Evolutionary conservation across 2,329 filamentous ascomycete genomes (phyloP).

Genomic region (Diaporthe vexans): DNA sequence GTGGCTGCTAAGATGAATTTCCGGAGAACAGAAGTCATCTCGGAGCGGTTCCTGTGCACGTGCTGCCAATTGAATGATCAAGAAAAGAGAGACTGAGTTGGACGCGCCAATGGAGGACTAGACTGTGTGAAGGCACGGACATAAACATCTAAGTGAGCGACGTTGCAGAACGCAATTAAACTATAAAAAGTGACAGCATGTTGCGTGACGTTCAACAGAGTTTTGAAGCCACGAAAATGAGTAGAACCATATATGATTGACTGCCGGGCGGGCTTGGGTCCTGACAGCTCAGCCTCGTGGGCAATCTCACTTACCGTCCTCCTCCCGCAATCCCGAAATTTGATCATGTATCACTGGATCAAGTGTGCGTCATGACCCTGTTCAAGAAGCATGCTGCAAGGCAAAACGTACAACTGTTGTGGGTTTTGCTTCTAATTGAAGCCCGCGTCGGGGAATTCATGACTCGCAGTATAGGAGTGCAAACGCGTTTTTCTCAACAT

Average conservation of each 20-base stretch:
- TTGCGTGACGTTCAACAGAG: not conserved
- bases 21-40: not conserved
- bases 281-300: constrained; percentile 3
- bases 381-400: not conserved
- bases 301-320: not conserved
- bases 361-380: constrained; percentile 1
- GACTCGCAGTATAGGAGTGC: constrained; percentile 12
- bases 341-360: not conserved
- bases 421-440: constrained; percentile 12
- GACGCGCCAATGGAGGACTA: not conserved
- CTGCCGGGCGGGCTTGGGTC: not conserved
- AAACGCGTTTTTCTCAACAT: not conserved
- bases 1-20: not conserved
- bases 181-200: not conserved
- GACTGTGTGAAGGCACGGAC: not conserved
- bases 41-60: not conserved
- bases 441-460: constrained; percentile 5
- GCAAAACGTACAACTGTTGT: not conserved
- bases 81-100: not conserved
- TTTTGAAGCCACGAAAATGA: not conserved
- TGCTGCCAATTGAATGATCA: not conserved
- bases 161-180: constrained; percentile 15
- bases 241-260: not conserved
- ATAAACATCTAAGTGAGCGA: not conserved
- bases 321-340: constrained; percentile 28